These are phyloP conservation scores for Colletotrichum falcatum DNA, from an alignment of 2,329 filamentous ascomycete genomes.

Conservation along the genomic window DNA sequence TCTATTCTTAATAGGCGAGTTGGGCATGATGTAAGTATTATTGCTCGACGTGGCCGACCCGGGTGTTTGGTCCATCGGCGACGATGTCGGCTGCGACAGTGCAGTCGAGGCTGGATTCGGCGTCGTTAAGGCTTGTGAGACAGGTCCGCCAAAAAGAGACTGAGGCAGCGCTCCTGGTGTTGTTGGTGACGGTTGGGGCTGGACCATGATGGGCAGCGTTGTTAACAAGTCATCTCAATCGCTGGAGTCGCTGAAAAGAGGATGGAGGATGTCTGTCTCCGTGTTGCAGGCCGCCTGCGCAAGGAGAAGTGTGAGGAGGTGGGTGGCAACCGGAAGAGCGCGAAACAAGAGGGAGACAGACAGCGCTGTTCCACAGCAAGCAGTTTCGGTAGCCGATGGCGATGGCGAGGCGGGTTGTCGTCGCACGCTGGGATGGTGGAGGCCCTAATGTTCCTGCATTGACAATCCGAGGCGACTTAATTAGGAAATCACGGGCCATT, in stretches of 20 bases:
- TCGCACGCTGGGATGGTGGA: conserved; percentile 31
- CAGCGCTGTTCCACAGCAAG: background rate
- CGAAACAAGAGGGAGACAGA: background rate
- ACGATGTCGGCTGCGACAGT: conserved; percentile 45
- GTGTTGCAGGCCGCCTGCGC: background rate
- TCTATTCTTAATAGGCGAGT: conserved; percentile 78
- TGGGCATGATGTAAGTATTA: conserved; percentile 92
- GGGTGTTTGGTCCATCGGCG: conserved; percentile 54
- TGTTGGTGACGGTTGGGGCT: conserved; percentile 51
- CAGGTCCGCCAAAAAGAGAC: conserved; percentile 62
- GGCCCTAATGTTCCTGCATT: conserved; percentile 37
- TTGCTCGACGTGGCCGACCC: conserved; percentile 68
- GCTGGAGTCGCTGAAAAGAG: conserved; percentile 10
- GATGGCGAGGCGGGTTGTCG: conserved; percentile 22
- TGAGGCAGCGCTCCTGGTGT: conserved; percentile 56
- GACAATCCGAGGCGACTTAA: conserved; percentile 34
- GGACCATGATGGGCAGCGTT: conserved; percentile 52
- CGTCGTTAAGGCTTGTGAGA: conserved; percentile 44
- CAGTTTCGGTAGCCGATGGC: conserved; percentile 23
- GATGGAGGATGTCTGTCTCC: no score
- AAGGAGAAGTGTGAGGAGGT: background rate
- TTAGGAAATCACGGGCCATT: conserved; percentile 40
- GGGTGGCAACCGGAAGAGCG: background rate
- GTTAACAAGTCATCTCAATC: conserved; percentile 37
- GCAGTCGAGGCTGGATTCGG: conserved; percentile 49